Base-by-base conservation (phyloP, 23 red algal species). In the Gracilaria domingensis region DNA sequence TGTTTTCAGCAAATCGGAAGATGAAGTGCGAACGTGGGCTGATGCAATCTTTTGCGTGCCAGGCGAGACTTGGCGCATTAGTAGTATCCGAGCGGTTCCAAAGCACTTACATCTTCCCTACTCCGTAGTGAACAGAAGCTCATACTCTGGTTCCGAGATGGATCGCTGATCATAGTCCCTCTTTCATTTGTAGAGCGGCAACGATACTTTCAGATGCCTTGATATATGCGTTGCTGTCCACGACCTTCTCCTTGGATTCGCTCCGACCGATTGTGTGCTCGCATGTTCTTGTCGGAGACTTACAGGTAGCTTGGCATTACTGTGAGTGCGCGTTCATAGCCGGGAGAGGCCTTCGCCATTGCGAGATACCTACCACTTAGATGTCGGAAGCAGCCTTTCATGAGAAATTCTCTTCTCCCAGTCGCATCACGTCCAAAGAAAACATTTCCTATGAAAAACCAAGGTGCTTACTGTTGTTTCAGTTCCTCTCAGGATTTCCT, bases 221-320 rank as follows among this genome's bases (percentile, higher is more conserved):
- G 72, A 77, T 69, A 69, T 69, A 18, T 51, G 72, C 42, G 72
- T 28, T 77, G 72, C 72, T 77, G 72, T 51, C 42, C 42, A 28
- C 45, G 24, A 50, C 72, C 39, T 50, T 50, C 34, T 77, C 7
- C 39, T 20, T 0, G 6, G 30, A 26, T 23, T 7, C 3, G 25
- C 23, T 20, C 38, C 34, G 11, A 25, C 72, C 50, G 64, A 50
- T 77, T 77, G 8, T 67, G 23, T 73, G 67, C 67, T 73, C 36
- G 34, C 50, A 30, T 11, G 39, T 50, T 77, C 11, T 55, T 20
- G 51, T 55, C 1, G 20, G 18, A 50, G 26, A 45, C 40, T 77
- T 51, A 45, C 72, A 77, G 30, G 38, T 30, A 51, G 25, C 38
- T 77, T 25, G 20, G 36, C 38, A 50, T 45, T 77, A 77, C 38